Evolutionary conservation across 164 flowering plant genomes (phyloP), one percentile per base, ranked within the genome.

Genomic region (Vitis rotundifolia): DNA sequence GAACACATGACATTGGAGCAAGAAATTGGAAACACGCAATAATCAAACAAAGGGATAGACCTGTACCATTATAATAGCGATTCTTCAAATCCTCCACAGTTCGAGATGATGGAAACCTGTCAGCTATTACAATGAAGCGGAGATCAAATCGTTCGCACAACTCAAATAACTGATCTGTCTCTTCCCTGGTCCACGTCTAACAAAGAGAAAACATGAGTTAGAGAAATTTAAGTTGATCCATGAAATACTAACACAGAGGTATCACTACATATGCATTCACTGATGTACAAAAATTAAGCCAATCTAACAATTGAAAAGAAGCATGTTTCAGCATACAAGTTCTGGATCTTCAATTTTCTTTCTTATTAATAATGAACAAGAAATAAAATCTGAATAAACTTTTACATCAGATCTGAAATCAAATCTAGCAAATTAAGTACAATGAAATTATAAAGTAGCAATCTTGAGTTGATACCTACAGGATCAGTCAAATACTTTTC

Each of bases 171-270:
- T 85, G 89, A 82, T 91, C 97, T 50, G 98, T 96, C 86, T 96
- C 99, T 78, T 93, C 94, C 80, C 85, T 95, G 63, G 92, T 89
- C 98, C 99, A 95, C 68, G 61, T 68, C 99, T 95, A 65, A 74
- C 22, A 52, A 8, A 58, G 49, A 16, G 63, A 8, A 29, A 8
- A 57, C 48, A 13, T 2, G 47, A 55, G 44, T 13, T 9, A 16
- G 15, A 53, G 28, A 47, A 50, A 9, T 29, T 18, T 2, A 49
- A 55, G 4, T 18, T 16, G 44, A 8, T 11, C 12, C 31, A 37
- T 37, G 6, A 37, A 37, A 37, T 37, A 37, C 44, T 37, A 2
- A 37, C 44, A 37, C 44, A 37, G 44, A 37, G 44, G 44, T 37
- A 37, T 37, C 44, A 37, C 44, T 0, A 37, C 44, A 37, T 37